These are phyloP conservation scores for Mrakia blollopis DNA, from an alignment of 768 basidiomycete species.

Conservation along the genomic window DNA sequence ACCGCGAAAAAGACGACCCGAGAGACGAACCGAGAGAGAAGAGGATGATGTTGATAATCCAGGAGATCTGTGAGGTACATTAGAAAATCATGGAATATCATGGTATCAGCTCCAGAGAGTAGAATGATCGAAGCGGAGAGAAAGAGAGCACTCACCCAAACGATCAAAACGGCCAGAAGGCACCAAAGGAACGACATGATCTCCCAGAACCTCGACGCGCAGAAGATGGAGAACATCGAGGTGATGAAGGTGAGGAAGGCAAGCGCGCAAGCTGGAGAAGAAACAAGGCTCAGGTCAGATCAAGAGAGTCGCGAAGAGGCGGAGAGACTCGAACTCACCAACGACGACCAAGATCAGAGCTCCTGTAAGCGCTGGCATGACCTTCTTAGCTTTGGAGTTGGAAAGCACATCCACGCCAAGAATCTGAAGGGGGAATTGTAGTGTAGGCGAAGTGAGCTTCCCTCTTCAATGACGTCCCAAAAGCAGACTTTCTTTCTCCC, in stretches of 20 bases:
- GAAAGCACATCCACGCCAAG: neutral
- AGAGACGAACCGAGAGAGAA: constrained; percentile 1
- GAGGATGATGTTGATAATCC: constrained; percentile 22
- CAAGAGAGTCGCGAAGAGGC: too few relatives aligned
- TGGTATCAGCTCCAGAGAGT: too few relatives aligned
- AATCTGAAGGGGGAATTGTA: neutral
- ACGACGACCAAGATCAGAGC: constrained; percentile 7
- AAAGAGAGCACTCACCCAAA: constrained; percentile 1
- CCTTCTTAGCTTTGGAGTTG: neutral
- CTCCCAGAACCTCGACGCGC: constrained; percentile 24
- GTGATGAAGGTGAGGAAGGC: constrained; percentile 19
- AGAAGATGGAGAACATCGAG: neutral
- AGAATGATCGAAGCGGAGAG: too few relatives aligned
- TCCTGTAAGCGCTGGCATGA: constrained; percentile 12
- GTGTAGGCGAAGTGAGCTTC: neutral
- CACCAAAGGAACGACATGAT: constrained; percentile 15
- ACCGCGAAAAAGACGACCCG: neutral
- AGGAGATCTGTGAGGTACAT: constrained; percentile 16
- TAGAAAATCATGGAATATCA: too few relatives aligned
- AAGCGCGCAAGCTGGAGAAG: neutral
- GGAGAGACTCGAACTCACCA: neutral
- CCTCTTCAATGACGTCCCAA: neutral
- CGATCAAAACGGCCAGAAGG: neutral
- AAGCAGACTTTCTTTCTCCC: too few relatives aligned
- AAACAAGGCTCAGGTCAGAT: neutral